Evolutionary conservation across 208 protist species (phyloP), one percentile per base, ranked within the genome.

Genomic region (Hexamita inflata): DNA sequence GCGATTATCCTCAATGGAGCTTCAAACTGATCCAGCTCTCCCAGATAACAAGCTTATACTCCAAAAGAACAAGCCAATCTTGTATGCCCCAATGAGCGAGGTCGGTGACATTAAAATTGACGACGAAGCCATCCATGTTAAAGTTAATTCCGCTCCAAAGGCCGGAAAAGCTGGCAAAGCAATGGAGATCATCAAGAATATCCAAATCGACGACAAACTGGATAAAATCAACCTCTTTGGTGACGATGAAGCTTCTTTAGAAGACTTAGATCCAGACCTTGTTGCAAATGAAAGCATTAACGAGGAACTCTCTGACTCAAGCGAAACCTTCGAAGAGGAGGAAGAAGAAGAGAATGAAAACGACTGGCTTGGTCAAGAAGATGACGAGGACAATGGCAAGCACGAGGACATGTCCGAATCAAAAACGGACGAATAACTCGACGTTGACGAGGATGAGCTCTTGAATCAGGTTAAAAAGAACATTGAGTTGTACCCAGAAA

Each of bases 301-400:
- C n/a, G n/a, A n/a, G n/a, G n/a, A n/a, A n/a, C n/a, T n/a, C n/a
- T n/a, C n/a, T n/a, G n/a, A n/a, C n/a, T n/a, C n/a, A n/a, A n/a
- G n/a, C n/a, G n/a, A n/a, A n/a, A n/a, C n/a, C n/a, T n/a, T n/a
- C 24, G 70, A 83, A 74, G 58, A 77, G 0, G 77, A n/a, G n/a
- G n/a, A 84, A 1, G 66, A 82, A 0, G 61, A 80, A 2, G 61
- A 81, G 42, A 73, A 81, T 19, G 74, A 81, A n/a, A 76, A 83
- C 1, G 53, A 78, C 78, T 86, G 90, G 76, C 84, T 83, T n/a
- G 70, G 80, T 2, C 34, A 75, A 64, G 64, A 82, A 24, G 59
- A 75, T 13, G 75, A 67, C 19, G 80, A 58, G 53, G 80, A 83
- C n/a, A 66, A 78, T n/a, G 65, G 73, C 13, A 57, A 65, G 26